Base-by-base conservation (phyloP, 768 basidiomycete species). In the Imleria badia region DNA sequence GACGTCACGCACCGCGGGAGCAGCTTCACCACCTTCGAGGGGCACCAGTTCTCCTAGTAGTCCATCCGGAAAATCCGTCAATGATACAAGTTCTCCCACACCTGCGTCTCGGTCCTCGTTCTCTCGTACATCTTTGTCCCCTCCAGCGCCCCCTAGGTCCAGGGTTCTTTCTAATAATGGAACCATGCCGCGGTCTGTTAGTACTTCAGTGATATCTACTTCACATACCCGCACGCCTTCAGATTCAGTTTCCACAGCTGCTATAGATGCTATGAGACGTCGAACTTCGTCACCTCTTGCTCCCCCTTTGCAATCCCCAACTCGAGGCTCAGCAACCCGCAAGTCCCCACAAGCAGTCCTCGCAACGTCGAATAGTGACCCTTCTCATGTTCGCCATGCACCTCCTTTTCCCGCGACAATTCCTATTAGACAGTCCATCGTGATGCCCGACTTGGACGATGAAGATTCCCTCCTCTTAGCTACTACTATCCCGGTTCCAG, bases 401-500 rank as follows among this genome's bases (percentile, higher is more conserved):
- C 47, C 19, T 17, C 46, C 41, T 41, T 54, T 58, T 17, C 36
- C 61, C 3, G 52, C 49, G 12, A 58, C 70, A 20, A 73, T 75
- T 17, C 74, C 78, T 29, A 64, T 76, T 6, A 75, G 78, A 41
- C 75, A 78, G 40, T 81, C 82, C 8, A 70, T 73, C 5, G 58
- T 77, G 38, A 72, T 81, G 40, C 70, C 77, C 26, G 74, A 75
- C 58, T 63, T 73, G 17, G 67, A 72, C 41, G 72, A 55, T 71
- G 81, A 89, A 36, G 81, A 87, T 39, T 84, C 86, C 26, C 73
- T 91, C 5, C 78, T 92, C 36, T 74, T 86, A 42, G 88, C 90
- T 1, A 82, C 85, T 53, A 75, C 76, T 23, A 84, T 90, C 36
- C 91, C 89, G n/a, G 77, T 90, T 19, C 89, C 90, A 3, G 85